Evolutionary conservation across 208 protist species (phyloP), one percentile per base, ranked within the genome.

Genomic region (Tritrichomonas foetus): DNA sequence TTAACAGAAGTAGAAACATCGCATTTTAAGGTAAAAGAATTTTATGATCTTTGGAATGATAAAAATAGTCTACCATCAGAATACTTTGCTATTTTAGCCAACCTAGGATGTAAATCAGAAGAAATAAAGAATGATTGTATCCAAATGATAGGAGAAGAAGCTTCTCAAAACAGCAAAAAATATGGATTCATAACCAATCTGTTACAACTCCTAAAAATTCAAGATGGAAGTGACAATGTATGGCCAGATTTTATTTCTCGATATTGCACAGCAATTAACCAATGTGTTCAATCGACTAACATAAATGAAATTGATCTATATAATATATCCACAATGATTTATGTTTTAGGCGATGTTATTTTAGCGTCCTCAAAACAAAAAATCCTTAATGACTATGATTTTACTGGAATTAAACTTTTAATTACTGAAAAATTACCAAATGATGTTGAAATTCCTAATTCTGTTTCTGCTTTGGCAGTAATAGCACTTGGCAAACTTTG

Each of bases 401-500:
- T 57, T 89, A 89, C 41, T 39, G 78, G 78, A 0, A 16, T 89
- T 2, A 41, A 89, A 57, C 20, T 89, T 20, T 50, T 89, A 36
- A 33, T 89, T 8, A 57, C 41, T 9, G 0, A 39, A 39, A 89
- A 89, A 16, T 49, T 89, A n/a, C 78, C 78, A 13, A 89, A 89
- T 89, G 47, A n/a, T 27, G 11, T 33, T 22, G 3, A 5, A 61
- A 57, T 89, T 33, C 78, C 78, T 33, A 25, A 13, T 44, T 3
- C 30, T 1, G 30, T 89, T 27, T 5, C 47, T 16, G 47, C 78
- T 27, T 16, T 89, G 11, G 30, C 78, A 27, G 47, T 57, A 11
- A 89, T 49, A 53, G 30, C 78, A 27, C 27, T 89, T 39, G 78
- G 78, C 5, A 89, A 89, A 50, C 47, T 89, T 61, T 89, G 78